phyloP scores from a whole-genome alignment of 2,329 filamentous ascomycete genomes.

The Colletotrichum sp. region DNA sequence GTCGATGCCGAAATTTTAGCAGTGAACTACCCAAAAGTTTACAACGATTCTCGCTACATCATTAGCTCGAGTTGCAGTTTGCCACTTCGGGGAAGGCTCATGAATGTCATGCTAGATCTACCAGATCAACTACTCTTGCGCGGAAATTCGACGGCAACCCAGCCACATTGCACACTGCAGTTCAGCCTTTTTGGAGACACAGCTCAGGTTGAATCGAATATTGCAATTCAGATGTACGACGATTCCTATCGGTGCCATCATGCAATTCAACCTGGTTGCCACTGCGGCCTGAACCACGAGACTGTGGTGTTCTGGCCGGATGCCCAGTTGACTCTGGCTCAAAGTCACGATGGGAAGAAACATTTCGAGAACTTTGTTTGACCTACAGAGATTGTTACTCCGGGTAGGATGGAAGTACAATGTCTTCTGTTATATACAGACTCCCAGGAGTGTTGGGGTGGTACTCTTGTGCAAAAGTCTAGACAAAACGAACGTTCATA shows the following conservation, averaged over 20 bases:
- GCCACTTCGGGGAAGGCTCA: not conserved
- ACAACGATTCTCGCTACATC: not conserved
- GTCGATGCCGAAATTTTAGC: not conserved
- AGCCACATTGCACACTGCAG: not conserved
- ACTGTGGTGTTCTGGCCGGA: not conserved
- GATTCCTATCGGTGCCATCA: not conserved
- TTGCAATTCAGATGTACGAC: not conserved
- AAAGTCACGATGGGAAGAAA: not conserved
- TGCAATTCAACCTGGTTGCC: not conserved
- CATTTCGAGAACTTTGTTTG: not conserved
- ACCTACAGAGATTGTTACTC: not conserved
- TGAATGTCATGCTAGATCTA: not conserved
- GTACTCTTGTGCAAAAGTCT: not conserved
- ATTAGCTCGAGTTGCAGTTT: not conserved
- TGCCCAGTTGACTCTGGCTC: not conserved
- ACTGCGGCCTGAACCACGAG: not conserved
- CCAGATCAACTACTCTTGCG: not conserved
- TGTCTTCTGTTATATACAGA: not conserved
- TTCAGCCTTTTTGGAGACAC: not conserved
- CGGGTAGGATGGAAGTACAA: not conserved
- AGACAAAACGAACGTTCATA: not conserved
- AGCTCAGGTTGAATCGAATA: not conserved
- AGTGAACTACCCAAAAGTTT: not conserved
- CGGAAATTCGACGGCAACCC: not conserved
- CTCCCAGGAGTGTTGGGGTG: not conserved